Evolutionary conservation across 805 yeast species (phyloP), one percentile per base, ranked within the genome.

Genomic region (Kuraishia floccosa): DNA sequence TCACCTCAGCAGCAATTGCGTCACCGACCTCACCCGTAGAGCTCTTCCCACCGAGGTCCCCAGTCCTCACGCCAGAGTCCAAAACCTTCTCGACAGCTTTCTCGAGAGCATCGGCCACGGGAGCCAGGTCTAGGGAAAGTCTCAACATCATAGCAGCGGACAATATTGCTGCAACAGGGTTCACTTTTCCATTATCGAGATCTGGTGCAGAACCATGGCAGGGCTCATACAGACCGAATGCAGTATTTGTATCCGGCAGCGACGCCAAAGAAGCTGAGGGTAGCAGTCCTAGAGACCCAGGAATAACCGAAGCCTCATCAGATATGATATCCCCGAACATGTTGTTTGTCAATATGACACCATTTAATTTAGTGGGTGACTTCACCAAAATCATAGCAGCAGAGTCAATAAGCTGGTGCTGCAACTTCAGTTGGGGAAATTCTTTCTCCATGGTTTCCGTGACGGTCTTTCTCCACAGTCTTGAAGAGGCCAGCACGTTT

Each of bases 191-290:
- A 37, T 60, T 64, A 31, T 78, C 76, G 51, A 89, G 73, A 56
- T 89, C 98, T 31, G 98, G 98, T 22, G 98, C 98, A 28, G 96
- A 80, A 29, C 98, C 98, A 55, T 89, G 98, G 52, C 96, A 89
- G 42, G 98, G 97, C 63, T 91, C 98, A 55, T 91, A 91, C 41
- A 91, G 66, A 36, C 98, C 98, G 52, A 91, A 87, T 1, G 97
- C 97, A 30, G 70, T 64, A 67, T 87, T 87, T 24, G 89, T 74
- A 58, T 89, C 96, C 32, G 98, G 98, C 51, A 91, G 68, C n/a
- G 96, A 85, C 3, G 96, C 91, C 50, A 91, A 72, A 14, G 97
- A 89, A 3, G 98, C 93, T 34, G 96, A 84, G 30, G 98, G 98
- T 41, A 91, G 70, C 43, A 91, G 71, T 38, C 98, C 98, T 39